Base-by-base conservation (phyloP, 1,139 yeast species). In the Blastobotrys illinoisensis region DNA sequence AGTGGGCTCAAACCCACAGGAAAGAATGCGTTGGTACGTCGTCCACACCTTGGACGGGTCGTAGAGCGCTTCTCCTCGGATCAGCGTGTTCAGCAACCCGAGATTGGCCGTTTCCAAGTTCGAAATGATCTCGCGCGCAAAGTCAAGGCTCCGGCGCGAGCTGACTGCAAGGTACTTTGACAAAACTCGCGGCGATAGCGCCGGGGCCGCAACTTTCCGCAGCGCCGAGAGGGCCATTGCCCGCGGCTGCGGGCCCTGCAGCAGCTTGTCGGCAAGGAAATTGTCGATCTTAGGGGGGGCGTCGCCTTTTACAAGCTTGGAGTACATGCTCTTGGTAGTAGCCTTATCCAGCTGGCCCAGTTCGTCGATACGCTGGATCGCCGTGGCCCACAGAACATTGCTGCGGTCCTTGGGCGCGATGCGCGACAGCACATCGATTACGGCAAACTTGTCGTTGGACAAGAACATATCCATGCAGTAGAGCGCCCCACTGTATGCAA, bases 351-450 rank as follows among this genome's bases (percentile, higher is more conserved):
- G 52, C 18, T 59, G 59, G 6, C 61, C 58, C 2, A 59, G 49
- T 26, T 59, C 56, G 11, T 60, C 51, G 23, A 68, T 50, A 20
- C 59, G 55, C 18, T 54, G 51, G 5, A 67, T 50, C 26, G 63
- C 47, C 1, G 61, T 16, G 1, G 63, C 63, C 71, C 71, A 69
- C 23, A 65, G 23, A 6, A 59, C 55, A 1, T 68, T 56, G 9
- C 50, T 55, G 9, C 62, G 60, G 1, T 53, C 45, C 2, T 21
- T 23, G 13, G 44, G 47, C 5, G 58, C 54, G 6, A 58, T 51
- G 9, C 43, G 36, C 24, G 56, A 57, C 19, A 61, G 47, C 2
- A 51, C 28, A 13, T 49, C 49, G 9, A 59, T 51, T 4, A 61
- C 62, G 11, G 60, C 60, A 13, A 43, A 28, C 14, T 58, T 26